A percentile compares a stretch with the other conserved stretches of the same genome.
These are phyloP conservation scores for Lathyrus oleraceus DNA, from an alignment of 306 rosid genomes.

Conservation along the genomic window DNA sequence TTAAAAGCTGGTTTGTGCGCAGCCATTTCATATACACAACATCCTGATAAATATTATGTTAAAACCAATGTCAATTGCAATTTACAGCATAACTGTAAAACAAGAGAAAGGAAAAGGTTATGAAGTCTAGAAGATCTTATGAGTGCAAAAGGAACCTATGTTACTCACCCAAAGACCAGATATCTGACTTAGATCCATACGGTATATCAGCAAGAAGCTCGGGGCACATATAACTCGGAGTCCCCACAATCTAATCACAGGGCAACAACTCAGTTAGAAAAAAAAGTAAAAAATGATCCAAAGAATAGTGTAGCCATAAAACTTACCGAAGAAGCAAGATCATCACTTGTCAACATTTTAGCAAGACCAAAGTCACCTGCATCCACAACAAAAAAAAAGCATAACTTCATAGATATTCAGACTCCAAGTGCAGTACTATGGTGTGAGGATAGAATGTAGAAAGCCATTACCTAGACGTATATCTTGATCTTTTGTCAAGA, in stretches of 20 bases:
- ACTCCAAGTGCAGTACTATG: neutral
- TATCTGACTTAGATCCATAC: slow-evolving; percentile 95
- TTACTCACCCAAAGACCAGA: slow-evolving; percentile 90
- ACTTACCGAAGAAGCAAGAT: slow-evolving; percentile 93
- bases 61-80: slow-evolving; percentile 14
- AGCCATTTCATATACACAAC: slow-evolving; percentile 93
- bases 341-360: slow-evolving; percentile 87
- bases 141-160: neutral
- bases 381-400: slow-evolving; percentile 33
- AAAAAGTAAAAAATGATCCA: slow-evolving; percentile 18
- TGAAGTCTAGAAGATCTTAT: neutral
- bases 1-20: slow-evolving; percentile 85
- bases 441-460: slow-evolving; percentile 21
- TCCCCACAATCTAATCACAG: slow-evolving; percentile 77
- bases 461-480: slow-evolving; percentile 76
- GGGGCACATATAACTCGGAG: slow-evolving; percentile 98
- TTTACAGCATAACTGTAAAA: neutral
- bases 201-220: slow-evolving; percentile 99
- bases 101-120: slow-evolving; percentile 14
- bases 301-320: neutral
- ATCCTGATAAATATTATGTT: slow-evolving; percentile 55
- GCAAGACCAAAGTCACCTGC: slow-evolving; percentile 98
- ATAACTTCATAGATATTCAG: neutral
- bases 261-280: slow-evolving; percentile 3
- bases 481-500: slow-evolving; percentile 91